Conservation (phyloP, 2,329 filamentous ascomycete genomes). For the Epichloe baconii region DNA sequence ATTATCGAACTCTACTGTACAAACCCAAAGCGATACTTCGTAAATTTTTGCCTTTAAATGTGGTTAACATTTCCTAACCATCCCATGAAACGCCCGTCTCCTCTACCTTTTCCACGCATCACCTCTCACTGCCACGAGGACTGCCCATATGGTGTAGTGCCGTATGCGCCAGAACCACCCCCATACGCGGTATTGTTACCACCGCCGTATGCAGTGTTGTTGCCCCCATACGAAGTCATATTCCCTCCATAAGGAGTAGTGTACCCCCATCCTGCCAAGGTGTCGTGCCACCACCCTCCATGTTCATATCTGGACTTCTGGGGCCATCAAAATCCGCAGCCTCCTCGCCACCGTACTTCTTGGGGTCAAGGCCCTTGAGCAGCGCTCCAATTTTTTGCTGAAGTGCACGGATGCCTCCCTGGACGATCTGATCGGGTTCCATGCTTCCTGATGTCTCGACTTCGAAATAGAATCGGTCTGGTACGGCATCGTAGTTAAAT, state of each 20-base stretch:
- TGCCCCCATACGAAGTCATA: slow-evolving; percentile 49
- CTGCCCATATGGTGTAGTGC: slow-evolving; percentile 34
- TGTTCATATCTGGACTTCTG: slow-evolving; percentile 50
- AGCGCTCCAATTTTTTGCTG: slow-evolving; percentile 82
- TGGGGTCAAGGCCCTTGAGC: slow-evolving; percentile 42
- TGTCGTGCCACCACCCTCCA: slow-evolving; percentile 42
- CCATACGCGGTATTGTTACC: slow-evolving; percentile 56
- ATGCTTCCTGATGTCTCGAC: slow-evolving; percentile 82
- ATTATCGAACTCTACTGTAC: slow-evolving; percentile 1
- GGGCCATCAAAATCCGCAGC: slow-evolving; percentile 50
- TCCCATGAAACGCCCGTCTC: slow-evolving; percentile 4
- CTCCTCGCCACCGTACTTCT: slow-evolving; percentile 40
- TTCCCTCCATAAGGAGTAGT: slow-evolving; percentile 53
- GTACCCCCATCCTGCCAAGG: slow-evolving; percentile 53
- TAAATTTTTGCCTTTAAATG: background rate
- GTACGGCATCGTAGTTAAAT: slow-evolving; percentile 83
- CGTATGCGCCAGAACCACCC: slow-evolving; percentile 32
- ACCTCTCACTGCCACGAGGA: slow-evolving; percentile 31
- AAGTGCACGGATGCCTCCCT: slow-evolving; percentile 75
- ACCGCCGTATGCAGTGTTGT: slow-evolving; percentile 56
- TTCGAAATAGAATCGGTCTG: slow-evolving; percentile 81
- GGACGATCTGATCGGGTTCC: slow-evolving; percentile 79
- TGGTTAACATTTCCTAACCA: background rate
- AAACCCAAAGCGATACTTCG: slow-evolving; percentile 1
- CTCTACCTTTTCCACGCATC: background rate